Evolutionary conservation across 1,284 basidiomycete species (phyloP).

Genomic region (Anthracocystis setariae): DNA sequence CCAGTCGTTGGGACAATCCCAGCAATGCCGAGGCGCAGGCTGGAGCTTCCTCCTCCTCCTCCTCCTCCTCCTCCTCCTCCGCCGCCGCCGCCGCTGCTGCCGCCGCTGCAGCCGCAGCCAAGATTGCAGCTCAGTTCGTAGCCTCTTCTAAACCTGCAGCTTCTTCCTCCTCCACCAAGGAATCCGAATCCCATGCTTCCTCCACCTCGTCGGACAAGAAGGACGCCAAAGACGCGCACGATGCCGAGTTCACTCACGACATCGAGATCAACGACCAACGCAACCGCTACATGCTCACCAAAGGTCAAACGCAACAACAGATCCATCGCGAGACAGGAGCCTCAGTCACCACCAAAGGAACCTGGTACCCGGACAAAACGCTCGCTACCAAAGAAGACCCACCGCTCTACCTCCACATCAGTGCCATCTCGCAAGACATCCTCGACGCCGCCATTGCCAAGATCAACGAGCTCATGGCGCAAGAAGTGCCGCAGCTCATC

Average conservation of each 20-base stretch:
- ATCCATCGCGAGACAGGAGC: conserved; percentile 71
- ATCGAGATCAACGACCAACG: conserved; percentile 97
- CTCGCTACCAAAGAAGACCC: conserved; percentile 60
- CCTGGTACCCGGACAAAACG: conserved; percentile 76
- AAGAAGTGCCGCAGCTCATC: conserved; percentile 70
- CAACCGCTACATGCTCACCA: conserved; percentile 94
- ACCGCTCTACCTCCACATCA: conserved; percentile 91
- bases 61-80: conserved; percentile 4
- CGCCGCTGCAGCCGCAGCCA: conserved; percentile 59
- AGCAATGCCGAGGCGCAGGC: conserved; percentile 20
- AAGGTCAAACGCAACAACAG: conserved; percentile 89
- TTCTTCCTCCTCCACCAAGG: conserved; percentile 68
- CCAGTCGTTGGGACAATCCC: conserved; percentile 33
- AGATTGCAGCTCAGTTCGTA: conserved; percentile 62
- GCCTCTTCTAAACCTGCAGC: conserved; percentile 16
- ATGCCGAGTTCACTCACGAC: conserved; percentile 86
- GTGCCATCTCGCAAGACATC: conserved; percentile 81
- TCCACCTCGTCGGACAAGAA: conserved; percentile 16
- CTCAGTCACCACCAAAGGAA: conserved; percentile 70
- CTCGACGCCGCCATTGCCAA: conserved; percentile 81
- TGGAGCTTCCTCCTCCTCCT: conserved; percentile 31
- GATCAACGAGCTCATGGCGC: conserved; percentile 87
- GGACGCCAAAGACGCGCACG: conserved; percentile 74
- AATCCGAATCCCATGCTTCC: conserved; percentile 54
- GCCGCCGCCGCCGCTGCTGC: conserved; percentile 14